Conservation (phyloP, 2,329 filamentous ascomycete genomes). For the Cercospora sp. region DNA sequence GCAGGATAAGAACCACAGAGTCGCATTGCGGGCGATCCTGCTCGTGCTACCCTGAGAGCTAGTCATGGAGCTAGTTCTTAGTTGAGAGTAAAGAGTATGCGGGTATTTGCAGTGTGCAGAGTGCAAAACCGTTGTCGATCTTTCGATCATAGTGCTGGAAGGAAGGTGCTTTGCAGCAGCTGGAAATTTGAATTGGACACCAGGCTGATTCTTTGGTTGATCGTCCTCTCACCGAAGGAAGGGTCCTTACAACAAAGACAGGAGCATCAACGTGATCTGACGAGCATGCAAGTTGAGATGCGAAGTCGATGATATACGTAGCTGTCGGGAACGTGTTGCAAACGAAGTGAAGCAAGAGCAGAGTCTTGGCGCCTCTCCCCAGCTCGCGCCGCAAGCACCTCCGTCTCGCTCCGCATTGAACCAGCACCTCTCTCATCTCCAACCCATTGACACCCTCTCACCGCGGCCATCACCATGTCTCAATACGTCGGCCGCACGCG, state of each 20-base stretch:
- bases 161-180: background rate
- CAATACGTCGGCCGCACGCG: slow-evolving; percentile 81
- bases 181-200: background rate
- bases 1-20: background rate
- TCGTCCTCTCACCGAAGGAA: too few relatives aligned
- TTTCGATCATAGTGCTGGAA: background rate
- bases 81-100: background rate
- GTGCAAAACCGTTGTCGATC: background rate
- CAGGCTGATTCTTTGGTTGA: background rate
- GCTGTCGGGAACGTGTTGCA: background rate
- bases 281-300: background rate
- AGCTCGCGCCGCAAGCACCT: background rate
- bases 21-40: background rate
- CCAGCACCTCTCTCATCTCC: background rate
- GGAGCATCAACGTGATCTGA: too few relatives aligned
- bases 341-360: background rate
- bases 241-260: too few relatives aligned
- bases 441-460: background rate
- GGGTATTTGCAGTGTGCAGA: background rate
- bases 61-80: background rate
- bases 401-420: background rate
- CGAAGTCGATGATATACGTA: background rate
- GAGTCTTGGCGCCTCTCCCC: background rate
- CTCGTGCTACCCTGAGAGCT: background rate
- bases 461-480: slow-evolving; percentile 60